Evolutionary conservation across 1,139 yeast genomes (phyloP), one percentile per base, ranked within the genome.

Genomic region (Saccharomyces uvarum): DNA sequence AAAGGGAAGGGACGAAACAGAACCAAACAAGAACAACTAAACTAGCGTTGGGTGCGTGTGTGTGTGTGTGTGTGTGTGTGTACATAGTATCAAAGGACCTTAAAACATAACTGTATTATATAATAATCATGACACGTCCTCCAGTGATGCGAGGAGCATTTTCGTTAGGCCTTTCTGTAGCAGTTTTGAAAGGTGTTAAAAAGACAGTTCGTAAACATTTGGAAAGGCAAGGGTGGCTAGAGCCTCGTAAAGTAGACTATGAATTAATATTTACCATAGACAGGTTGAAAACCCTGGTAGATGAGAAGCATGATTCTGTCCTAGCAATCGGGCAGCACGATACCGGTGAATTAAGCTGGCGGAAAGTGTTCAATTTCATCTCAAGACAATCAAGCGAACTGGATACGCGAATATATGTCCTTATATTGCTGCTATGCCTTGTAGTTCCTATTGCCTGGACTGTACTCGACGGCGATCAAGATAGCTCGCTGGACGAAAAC

Each of bases 401-500:
- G 19, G 59, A 53, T 49, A 46, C 51, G 19, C 56, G 56, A 42
- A 28, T 56, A 54, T 51, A 51, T 29, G 46, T 42, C 31, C 50
- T 42, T 16, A 47, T 54, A 19, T 46, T 52, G 13, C 48, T 52
- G 38, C 49, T 53, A n/a, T 48, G 51, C 24, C 41, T 50, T 24
- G 13, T 51, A 24, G 56, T 57, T 4, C 59, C 59, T 29, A 46
- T 53, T 29, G 21, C 29, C 47, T 49, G 53, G 48, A 51, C 26
- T 24, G 38, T 33, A 16, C 48, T 47, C n/a, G 44, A 38, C n/a
- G 44, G 44, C 6, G 44, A 38, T 16, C 13, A 9, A 6, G 44
- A 38, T 5, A 13, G 6, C 13, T 8, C 13, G 24, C 44, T 38
- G 11, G 21, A 38, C 24, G 44, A 38, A 4, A 38, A 16, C 21